Base-by-base conservation (phyloP, 768 basidiomycete species). In the Calocybe indica region DNA sequence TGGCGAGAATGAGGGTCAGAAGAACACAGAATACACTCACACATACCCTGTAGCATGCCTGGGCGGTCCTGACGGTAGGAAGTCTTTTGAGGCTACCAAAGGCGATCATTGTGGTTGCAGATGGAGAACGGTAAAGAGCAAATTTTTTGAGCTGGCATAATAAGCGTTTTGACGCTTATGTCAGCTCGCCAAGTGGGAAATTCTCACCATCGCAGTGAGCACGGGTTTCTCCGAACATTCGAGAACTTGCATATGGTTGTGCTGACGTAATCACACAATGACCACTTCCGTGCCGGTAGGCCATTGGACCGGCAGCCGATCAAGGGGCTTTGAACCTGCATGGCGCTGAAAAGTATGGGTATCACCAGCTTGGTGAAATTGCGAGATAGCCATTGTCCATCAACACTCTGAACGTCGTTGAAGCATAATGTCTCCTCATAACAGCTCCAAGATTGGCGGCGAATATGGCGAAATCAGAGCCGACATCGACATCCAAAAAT, bases 401-500 rank as follows among this genome's bases (percentile, higher is more conserved):
- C 45, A 40, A 46, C 55, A 28, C 38, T 38, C 48, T 48, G 31
- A 4, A 22, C 22, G 22, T 22, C 22, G 22, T 22, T 22, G 22
- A 22, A 22, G 22, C 22, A 54, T 50, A 54, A 62, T 65, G 66
- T 50, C 66, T 45, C 44, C 41, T 52, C 46, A 55, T 11, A 33
- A 49, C 15, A 44, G 66, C 38, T 66, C 71, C 52, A 79, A 76
- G 55, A 75, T 82, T 45, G 89, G 88, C 11, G 86, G 85, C 11
- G 87, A 87, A 59, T 82, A 83, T 56, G 89, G 89, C 28, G 72
- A 80, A 43, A 65, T 92, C 8, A 78, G 89, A 40, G 83, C 89
- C 7, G 71, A 62, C 42, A 83, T 93, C 54, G 78, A 91, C 57
- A 58, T 83, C 30, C 69, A 66, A 33, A 77, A 68, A 46, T 73